Evolutionary conservation across 2,329 filamentous ascomycete genomes (phyloP), one percentile per base, ranked within the genome.

Genomic region (Fusarium pininemorale): DNA sequence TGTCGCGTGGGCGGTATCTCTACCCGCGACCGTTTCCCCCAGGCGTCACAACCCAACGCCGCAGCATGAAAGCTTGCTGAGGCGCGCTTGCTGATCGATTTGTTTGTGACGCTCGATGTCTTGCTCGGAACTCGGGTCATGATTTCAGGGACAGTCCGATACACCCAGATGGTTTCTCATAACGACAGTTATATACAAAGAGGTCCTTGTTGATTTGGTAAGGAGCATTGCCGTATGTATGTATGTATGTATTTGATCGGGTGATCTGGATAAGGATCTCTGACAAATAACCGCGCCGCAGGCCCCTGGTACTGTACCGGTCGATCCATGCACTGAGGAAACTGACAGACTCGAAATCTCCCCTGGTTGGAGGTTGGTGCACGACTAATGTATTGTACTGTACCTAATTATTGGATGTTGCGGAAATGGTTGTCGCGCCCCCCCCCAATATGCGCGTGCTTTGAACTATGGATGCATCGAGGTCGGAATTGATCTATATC

Each of bases 251-350:
- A 26, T 26, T 61, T 51, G 66, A 73, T 57, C 39, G 66, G 50
- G 41, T 62, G 54, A 66, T 66, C 47, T 73, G 41, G 37, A 53
- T 42, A 70, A 44, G 53, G 55, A 70, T 66, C 61, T 70, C 28
- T 45, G 54, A 70, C 58, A 70, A 64, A 73, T 58, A 62, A 56
- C 65, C 55, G 70, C 65, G 59, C 62, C 70, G 69, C 55, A 66
- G 35, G 51, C 66, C 68, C 62, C 53, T 66, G 53, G 57, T 63
- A 42, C 62, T 63, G 47, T 69, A 55, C 69, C 41, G 55, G 74
- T 62, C 63, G 72, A 77, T 75, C 75, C 70, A 69, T 72, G 71
- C 56, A 63, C 68, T 56, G 44, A 64, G 72, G 61, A 62, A 63
- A 74, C 69, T 73, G 69, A 69, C 51, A 66, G 66, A 44, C 58